phyloP scores from a whole-genome alignment of 2,329 filamentous ascomycete species.

The Stagonosporopsis vannaccii region DNA sequence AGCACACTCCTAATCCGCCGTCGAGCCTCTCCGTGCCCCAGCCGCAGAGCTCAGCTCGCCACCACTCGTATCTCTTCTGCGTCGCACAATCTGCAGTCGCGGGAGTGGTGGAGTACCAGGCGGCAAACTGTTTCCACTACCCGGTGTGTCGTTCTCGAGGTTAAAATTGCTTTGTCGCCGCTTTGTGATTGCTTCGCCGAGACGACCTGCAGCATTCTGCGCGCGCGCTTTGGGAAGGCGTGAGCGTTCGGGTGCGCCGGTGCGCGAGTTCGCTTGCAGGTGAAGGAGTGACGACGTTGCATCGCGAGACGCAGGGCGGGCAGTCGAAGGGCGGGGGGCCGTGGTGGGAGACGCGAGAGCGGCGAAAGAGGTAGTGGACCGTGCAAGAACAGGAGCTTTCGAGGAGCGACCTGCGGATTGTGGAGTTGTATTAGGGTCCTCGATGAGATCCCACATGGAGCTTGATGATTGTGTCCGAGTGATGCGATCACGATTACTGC shows the following conservation, averaged over 20 bases:
- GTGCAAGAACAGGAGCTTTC: conserved; percentile 33
- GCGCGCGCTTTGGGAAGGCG: conserved; percentile 45
- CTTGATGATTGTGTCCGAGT: conserved; percentile 38
- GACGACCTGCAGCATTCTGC: conserved; percentile 24
- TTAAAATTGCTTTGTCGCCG: conserved; percentile 35
- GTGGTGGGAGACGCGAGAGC: conserved; percentile 31
- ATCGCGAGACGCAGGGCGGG: conserved; percentile 41
- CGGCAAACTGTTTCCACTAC: conserved; percentile 1
- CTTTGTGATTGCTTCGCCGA: conserved; percentile 39
- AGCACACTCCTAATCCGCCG: conserved; percentile 16
- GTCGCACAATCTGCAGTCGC: conserved; percentile 42
- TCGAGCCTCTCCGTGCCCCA: conserved; percentile 13
- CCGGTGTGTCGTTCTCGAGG: conserved; percentile 35
- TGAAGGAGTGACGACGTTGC: conserved; percentile 35
- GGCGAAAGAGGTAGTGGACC: conserved; percentile 39
- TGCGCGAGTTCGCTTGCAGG: conserved; percentile 29
- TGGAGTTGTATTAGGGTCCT: conserved; percentile 36
- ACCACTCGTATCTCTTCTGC: conserved; percentile 46
- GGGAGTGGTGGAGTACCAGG: conserved; percentile 34
- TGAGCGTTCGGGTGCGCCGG: conserved; percentile 24
- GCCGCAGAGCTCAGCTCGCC: conserved; percentile 42
- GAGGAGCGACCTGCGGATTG: conserved; percentile 24
- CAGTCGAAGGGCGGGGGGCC: conserved; percentile 23
- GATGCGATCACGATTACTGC: conserved; percentile 37
- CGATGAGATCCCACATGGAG: conserved; percentile 45